Percentiles rank a stretch among this genome's conserved stretches.
These are phyloP conservation scores for Medicago lupulina DNA, from an alignment of 306 rosid species.

Conservation along the genomic window DNA sequence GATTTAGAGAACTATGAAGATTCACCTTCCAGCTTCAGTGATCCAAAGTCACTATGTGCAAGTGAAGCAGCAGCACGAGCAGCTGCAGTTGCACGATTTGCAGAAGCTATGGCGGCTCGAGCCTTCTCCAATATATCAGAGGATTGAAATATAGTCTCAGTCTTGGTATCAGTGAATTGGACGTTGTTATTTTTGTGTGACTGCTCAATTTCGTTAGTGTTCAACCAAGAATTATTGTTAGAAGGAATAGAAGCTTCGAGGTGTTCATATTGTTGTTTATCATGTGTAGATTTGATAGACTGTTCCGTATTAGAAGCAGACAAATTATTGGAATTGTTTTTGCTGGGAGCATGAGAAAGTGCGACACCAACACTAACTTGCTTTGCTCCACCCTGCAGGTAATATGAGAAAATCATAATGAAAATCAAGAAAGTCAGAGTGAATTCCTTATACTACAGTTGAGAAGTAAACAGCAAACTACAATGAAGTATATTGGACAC, in stretches of 20 bases:
- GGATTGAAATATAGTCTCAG: constrained; percentile 56
- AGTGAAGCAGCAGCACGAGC: constrained; percentile 86
- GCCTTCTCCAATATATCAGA: constrained; percentile 79
- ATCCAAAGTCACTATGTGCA: constrained; percentile 56
- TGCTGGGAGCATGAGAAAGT: constrained; percentile 50
- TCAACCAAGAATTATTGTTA: constrained; percentile 39
- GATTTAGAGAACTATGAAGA: constrained; percentile 49
- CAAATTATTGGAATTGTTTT: constrained; percentile 47
- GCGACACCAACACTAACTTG: constrained; percentile 54
- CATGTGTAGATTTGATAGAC: constrained; percentile 39
- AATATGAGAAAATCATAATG: constrained; percentile 34
- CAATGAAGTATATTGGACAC: background rate
- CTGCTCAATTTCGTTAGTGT: constrained; percentile 63
- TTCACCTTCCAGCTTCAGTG: constrained; percentile 55
- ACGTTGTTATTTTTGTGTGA: constrained; percentile 45
- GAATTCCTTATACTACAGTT: background rate
- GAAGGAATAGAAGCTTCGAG: constrained; percentile 51
- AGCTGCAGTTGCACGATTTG: constrained; percentile 85
- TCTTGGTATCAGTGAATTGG: constrained; percentile 44
- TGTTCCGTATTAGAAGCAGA: constrained; percentile 44
- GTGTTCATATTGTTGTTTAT: constrained; percentile 53
- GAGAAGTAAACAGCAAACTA: constrained; percentile 17
- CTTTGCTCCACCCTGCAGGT: constrained; percentile 74
- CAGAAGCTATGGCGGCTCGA: constrained; percentile 83
- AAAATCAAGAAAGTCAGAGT: constrained; percentile 17